Percentiles rank a stretch among this genome's conserved stretches.
Conservation (phyloP, 371 early-diverging fungal species). For the Rhizopus delemar region DNA sequence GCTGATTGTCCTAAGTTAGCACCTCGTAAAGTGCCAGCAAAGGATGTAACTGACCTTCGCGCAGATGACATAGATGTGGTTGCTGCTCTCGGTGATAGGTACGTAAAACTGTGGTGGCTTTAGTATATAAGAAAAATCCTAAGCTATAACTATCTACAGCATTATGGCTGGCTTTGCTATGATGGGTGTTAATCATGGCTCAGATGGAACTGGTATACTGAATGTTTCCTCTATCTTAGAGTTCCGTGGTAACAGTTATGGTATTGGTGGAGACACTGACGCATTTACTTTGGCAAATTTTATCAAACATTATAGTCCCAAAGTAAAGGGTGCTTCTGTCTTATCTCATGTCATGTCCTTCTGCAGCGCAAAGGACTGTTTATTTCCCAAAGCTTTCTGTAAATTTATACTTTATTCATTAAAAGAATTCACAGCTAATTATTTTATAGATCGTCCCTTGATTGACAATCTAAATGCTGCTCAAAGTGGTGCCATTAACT, state of each 20-base stretch:
- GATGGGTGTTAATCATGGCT: slow-evolving; percentile 7
- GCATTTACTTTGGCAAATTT: slow-evolving; percentile 34
- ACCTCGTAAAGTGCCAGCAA: slow-evolving; percentile 16
- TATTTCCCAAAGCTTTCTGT: background rate
- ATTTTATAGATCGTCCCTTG: slow-evolving; percentile 12
- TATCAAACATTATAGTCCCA: slow-evolving; percentile 27
- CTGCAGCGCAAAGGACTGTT: background rate
- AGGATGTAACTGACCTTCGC: slow-evolving; percentile 27
- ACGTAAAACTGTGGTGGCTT: background rate
- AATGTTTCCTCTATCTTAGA: slow-evolving; percentile 16
- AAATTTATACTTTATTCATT: background rate
- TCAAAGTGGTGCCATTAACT: slow-evolving; percentile 29
- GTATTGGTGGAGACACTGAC: slow-evolving; percentile 31
- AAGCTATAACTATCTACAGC: background rate
- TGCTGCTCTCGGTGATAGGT: slow-evolving; percentile 32
- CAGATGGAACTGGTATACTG: slow-evolving; percentile 8
- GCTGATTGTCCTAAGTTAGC: slow-evolving; percentile 20
- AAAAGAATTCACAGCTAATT: background rate
- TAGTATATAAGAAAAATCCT: too few species aligned
- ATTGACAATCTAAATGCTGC: slow-evolving; percentile 35
- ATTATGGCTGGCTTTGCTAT: slow-evolving; percentile 28
- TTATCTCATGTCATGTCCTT: slow-evolving; percentile 14
- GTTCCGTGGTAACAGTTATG: slow-evolving; percentile 35
- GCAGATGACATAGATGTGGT: slow-evolving; percentile 32
- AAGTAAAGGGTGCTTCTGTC: slow-evolving; percentile 27